These are phyloP conservation scores for Vitis cinerea DNA, from an alignment of 164 flowering plant species.

Conservation along the genomic window DNA sequence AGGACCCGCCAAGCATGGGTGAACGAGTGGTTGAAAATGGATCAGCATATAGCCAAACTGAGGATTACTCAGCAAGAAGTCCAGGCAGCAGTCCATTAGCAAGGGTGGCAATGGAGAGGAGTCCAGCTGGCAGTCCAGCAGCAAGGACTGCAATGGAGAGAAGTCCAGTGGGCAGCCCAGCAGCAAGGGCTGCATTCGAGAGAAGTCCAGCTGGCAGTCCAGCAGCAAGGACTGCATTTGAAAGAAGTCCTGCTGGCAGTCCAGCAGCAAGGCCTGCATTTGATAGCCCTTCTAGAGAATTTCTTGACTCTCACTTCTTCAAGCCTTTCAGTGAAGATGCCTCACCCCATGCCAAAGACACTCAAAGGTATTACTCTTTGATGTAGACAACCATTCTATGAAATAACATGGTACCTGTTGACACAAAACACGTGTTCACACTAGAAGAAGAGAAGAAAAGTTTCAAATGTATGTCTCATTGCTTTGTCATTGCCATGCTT, in stretches of 20 bases:
- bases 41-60: conserved; percentile 35
- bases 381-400: not conserved
- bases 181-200: conserved; percentile 1
- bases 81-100: conserved; percentile 36
- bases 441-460: no score
- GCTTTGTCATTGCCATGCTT: no score
- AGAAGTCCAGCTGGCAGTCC: conserved; percentile 38
- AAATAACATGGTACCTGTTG: no score
- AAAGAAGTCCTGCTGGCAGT: conserved; percentile 54
- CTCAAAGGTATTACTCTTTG: conserved; percentile 44
- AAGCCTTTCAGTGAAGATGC: conserved; percentile 38
- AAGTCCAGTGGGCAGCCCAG: no score
- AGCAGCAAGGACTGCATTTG: not conserved
- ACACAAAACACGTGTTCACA: no score
- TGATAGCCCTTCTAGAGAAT: conserved; percentile 52
- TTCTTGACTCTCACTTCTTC: conserved; percentile 34
- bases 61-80: conserved; percentile 53
- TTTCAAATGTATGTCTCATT: no score
- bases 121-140: no score
- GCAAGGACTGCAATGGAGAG: no score
- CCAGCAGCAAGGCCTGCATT: conserved; percentile 40
- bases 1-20: conserved; percentile 33
- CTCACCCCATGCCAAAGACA: conserved; percentile 55
- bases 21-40: conserved; percentile 42
- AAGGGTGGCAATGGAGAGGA: no score